These are phyloP conservation scores for Triticum timopheevii DNA, from an alignment of 176 grass and related monocot genomes.

Conservation along the genomic window DNA sequence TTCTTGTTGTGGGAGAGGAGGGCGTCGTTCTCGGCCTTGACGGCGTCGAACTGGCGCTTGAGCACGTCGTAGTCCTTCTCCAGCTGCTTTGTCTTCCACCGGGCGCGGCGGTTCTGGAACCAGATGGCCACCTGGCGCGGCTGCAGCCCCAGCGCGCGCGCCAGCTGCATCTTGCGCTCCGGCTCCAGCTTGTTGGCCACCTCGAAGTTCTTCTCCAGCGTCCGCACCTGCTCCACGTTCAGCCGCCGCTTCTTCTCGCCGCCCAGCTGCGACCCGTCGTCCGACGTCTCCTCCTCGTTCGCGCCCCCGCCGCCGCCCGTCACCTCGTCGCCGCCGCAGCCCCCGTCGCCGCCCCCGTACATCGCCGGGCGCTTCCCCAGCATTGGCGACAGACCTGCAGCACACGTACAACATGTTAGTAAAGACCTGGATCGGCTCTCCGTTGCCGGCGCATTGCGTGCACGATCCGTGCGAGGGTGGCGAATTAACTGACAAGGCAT, in stretches of 20 bases:
- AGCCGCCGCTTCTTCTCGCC: slow-evolving; percentile 97
- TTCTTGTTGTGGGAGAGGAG: slow-evolving; percentile 87
- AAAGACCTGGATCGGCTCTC: background rate
- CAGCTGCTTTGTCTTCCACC: slow-evolving; percentile 94
- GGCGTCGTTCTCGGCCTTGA: slow-evolving; percentile 78
- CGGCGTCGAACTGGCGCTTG: slow-evolving; percentile 70
- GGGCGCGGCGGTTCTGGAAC: slow-evolving; percentile 88
- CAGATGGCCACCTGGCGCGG: slow-evolving; percentile 92
- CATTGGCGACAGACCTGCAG: slow-evolving; percentile 66
- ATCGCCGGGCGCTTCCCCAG: slow-evolving; percentile 75
- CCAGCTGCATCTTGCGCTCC: slow-evolving; percentile 84
- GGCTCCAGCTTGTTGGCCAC: slow-evolving; percentile 90
- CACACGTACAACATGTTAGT: background rate
- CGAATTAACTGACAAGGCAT: background rate
- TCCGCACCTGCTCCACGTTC: slow-evolving; percentile 96
- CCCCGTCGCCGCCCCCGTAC: slow-evolving; percentile 31
- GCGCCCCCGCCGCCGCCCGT: slow-evolving; percentile 17
- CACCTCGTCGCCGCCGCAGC: slow-evolving; percentile 41
- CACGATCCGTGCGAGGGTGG: background rate
- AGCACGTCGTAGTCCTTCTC: slow-evolving; percentile 94
- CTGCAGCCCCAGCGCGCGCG: slow-evolving; percentile 68
- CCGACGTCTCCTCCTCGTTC: slow-evolving; percentile 79
- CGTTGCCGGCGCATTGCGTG: background rate
- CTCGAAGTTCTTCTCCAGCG: slow-evolving; percentile 95
- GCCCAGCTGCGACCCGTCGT: slow-evolving; percentile 70